These are phyloP conservation scores for Botrytis deweyae DNA, from an alignment of 2,329 filamentous ascomycete genomes.

Conservation along the genomic window DNA sequence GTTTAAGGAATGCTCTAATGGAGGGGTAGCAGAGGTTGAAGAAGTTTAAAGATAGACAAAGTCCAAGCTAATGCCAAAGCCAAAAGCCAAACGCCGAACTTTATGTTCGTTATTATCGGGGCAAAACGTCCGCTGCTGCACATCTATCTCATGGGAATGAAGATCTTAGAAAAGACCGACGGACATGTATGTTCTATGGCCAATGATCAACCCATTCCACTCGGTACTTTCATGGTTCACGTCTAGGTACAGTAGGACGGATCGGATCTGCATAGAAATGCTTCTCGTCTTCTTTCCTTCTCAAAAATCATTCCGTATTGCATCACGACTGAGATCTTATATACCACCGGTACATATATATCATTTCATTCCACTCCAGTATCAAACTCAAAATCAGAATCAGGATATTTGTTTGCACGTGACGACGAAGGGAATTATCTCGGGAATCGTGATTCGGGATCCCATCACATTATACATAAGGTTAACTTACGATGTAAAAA, in stretches of 20 bases:
- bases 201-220: neutral
- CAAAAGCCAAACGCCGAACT: neutral
- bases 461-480: neutral
- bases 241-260: neutral
- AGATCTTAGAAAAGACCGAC: neutral
- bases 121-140: neutral
- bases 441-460: constrained; percentile 15
- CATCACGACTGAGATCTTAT: neutral
- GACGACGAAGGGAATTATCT: neutral
- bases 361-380: too few species aligned
- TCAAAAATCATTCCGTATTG: too few species aligned
- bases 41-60: neutral
- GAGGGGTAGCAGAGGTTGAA: neutral
- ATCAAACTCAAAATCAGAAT: neutral
- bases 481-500: too few species aligned
- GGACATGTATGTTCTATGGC: neutral
- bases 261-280: too few species aligned
- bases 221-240: neutral
- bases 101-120: neutral
- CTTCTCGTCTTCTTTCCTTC: too few species aligned
- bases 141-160: neutral
- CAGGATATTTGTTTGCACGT: neutral
- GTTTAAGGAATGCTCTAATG: neutral
- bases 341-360: neutral
- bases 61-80: neutral